These are phyloP conservation scores for Stevia rebaudiana DNA, from an alignment of 140 eudicot species.

Conservation along the genomic window DNA sequence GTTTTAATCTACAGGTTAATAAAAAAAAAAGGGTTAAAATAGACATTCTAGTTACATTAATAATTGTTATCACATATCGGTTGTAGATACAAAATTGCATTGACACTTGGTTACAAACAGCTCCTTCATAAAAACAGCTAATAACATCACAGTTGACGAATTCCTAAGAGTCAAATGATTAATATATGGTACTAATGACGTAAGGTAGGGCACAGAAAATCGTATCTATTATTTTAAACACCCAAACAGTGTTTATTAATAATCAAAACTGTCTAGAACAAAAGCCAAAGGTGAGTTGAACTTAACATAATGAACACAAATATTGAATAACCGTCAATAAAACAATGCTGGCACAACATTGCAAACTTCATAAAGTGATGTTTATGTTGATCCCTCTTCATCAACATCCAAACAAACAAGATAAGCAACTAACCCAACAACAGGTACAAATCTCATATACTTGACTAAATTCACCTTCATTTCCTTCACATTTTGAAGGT, in stretches of 20 bases:
- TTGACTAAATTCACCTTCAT: slow-evolving; percentile 44
- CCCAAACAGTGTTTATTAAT: no score
- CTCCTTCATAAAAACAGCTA: slow-evolving; percentile 1
- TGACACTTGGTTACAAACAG: slow-evolving; percentile 8
- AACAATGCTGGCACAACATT: no score
- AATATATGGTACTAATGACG: neutral
- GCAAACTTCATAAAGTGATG: slow-evolving; percentile 9
- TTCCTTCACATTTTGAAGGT: slow-evolving; percentile 55
- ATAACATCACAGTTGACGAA: slow-evolving; percentile 9
- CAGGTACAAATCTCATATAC: slow-evolving; percentile 63
- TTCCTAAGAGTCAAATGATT: slow-evolving; percentile 7
- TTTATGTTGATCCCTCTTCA: slow-evolving; percentile 29
- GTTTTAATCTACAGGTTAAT: no score
- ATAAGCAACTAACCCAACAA: slow-evolving; percentile 65
- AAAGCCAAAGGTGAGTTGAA: no score
- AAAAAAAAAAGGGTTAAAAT: no score
- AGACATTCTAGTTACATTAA: no score
- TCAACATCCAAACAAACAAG: slow-evolving; percentile 64
- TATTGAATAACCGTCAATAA: no score
- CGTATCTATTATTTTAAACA: no score
- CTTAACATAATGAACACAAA: no score
- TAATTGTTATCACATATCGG: neutral
- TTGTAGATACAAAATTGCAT: slow-evolving; percentile 1
- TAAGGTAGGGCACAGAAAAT: neutral
- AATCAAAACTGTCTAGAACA: no score